A percentile compares a stretch with the other conserved stretches of the same genome.
Conservation (phyloP, 2,329 filamentous ascomycete species). For the Fusarium sarcochroum region DNA sequence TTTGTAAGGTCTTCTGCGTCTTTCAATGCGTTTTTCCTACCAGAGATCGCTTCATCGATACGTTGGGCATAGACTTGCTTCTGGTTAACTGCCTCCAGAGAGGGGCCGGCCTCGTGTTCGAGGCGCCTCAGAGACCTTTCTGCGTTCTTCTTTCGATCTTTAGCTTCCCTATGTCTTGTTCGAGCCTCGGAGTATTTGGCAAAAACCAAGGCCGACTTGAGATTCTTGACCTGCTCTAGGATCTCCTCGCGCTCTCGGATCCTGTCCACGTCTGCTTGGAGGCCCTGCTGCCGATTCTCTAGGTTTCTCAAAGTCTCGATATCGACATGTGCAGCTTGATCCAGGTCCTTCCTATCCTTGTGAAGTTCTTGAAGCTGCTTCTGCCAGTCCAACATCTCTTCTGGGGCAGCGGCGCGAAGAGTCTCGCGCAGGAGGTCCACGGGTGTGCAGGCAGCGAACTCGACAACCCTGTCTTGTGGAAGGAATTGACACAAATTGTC, state of each 20-base stretch:
- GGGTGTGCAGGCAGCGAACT: constrained; percentile 88
- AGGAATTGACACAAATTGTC: constrained; percentile 98
- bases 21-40: constrained; percentile 68
- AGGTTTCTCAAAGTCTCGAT: constrained; percentile 75
- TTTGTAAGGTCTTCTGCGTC: constrained; percentile 67
- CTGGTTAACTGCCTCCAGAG: constrained; percentile 74
- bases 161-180: constrained; percentile 64
- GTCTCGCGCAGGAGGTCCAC: constrained; percentile 88
- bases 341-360: constrained; percentile 74
- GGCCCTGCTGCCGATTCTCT: constrained; percentile 79
- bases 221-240: constrained; percentile 72
- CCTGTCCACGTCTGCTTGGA: constrained; percentile 86
- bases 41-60: constrained; percentile 68
- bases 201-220: constrained; percentile 76
- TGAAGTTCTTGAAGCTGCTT: constrained; percentile 79
- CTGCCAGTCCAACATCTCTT: constrained; percentile 85
- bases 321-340: constrained; percentile 70
- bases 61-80: constrained; percentile 77
- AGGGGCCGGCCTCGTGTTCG: constrained; percentile 73
- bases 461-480: constrained; percentile 94
- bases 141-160: constrained; percentile 67
- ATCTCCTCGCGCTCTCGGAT: constrained; percentile 81
- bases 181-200: constrained; percentile 73
- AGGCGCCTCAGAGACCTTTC: constrained; percentile 71
- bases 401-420: constrained; percentile 86